These are phyloP conservation scores for Sarocladiaceae sp. DNA, from an alignment of 2,329 filamentous ascomycete species.

Conservation along the genomic window DNA sequence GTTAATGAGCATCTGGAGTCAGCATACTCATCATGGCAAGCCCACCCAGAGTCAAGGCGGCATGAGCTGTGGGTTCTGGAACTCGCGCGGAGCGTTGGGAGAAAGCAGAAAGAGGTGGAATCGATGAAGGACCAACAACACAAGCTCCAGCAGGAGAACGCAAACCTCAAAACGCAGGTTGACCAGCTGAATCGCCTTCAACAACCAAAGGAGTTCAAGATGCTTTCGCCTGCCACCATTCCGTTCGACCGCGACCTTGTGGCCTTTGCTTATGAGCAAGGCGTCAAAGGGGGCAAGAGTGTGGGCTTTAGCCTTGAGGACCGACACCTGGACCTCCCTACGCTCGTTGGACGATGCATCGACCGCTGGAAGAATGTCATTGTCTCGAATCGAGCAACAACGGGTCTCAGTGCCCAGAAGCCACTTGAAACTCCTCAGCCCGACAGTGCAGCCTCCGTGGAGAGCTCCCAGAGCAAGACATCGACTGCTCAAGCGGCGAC, in stretches of 20 bases:
- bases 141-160: slow-evolving; percentile 48
- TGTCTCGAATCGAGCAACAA: slow-evolving; percentile 37
- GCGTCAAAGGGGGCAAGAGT: slow-evolving; percentile 29
- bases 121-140: slow-evolving; percentile 45
- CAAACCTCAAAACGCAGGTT: slow-evolving; percentile 50
- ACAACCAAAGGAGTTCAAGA: slow-evolving; percentile 53
- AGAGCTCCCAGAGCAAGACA: slow-evolving; percentile 14
- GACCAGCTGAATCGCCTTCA: slow-evolving; percentile 53
- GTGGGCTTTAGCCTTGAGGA: slow-evolving; percentile 46
- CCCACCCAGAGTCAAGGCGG: slow-evolving; percentile 46
- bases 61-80: slow-evolving; percentile 57
- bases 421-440: slow-evolving; percentile 31
- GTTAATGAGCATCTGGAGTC: slow-evolving; percentile 70
- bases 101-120: slow-evolving; percentile 49
- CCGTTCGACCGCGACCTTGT: slow-evolving; percentile 45
- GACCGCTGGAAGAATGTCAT: slow-evolving; percentile 58
- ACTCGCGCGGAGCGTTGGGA: slow-evolving; percentile 52
- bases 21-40: slow-evolving; percentile 70
- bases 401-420: slow-evolving; percentile 44
- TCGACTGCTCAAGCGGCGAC: slow-evolving; percentile 14
- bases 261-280: slow-evolving; percentile 36
- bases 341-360: slow-evolving; percentile 48
- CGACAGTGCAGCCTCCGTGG: slow-evolving; percentile 16
- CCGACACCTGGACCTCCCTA: slow-evolving; percentile 44
- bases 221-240: slow-evolving; percentile 44